Percentiles rank a stretch among this genome's conserved stretches.
These are phyloP conservation scores for Kondoa subrosea DNA, from an alignment of 768 basidiomycete genomes.

Conservation along the genomic window DNA sequence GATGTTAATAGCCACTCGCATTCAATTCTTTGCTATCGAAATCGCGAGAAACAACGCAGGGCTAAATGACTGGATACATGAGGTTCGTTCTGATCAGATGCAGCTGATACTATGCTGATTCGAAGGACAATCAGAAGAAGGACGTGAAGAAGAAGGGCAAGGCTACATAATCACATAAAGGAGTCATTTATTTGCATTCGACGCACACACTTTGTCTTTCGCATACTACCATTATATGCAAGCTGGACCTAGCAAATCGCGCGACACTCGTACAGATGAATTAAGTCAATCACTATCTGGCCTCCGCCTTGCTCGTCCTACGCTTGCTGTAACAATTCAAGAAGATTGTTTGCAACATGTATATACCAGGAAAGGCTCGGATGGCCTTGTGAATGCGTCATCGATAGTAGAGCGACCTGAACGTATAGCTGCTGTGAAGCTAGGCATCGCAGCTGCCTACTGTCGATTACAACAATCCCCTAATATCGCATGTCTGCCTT, in stretches of 20 bases:
- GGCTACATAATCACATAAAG: not conserved
- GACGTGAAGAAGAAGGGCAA: not conserved
- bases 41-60: conserved; percentile 82
- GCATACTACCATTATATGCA: not conserved
- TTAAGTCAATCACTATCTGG: not conserved
- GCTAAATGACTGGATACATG: conserved; percentile 71
- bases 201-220: not conserved
- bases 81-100: conserved; percentile 28
- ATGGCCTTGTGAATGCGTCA: not conserved
- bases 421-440: not conserved
- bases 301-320: not conserved
- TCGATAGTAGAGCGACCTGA: conserved; percentile 7
- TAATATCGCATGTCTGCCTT: not conserved
- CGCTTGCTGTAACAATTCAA: not conserved
- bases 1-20: conserved; percentile 25
- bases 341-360: conserved; percentile 2
- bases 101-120: not conserved
- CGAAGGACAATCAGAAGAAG: not conserved
- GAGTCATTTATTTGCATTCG: not conserved
- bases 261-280: not conserved
- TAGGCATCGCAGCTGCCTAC: not conserved
- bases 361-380: not conserved
- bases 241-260: not conserved
- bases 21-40: conserved; percentile 85
- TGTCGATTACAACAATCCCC: not conserved